Evolutionary conservation across 2,329 filamentous ascomycete species (phyloP), one percentile per base, ranked within the genome.

Genomic region (Sporothrix schenckii): DNA sequence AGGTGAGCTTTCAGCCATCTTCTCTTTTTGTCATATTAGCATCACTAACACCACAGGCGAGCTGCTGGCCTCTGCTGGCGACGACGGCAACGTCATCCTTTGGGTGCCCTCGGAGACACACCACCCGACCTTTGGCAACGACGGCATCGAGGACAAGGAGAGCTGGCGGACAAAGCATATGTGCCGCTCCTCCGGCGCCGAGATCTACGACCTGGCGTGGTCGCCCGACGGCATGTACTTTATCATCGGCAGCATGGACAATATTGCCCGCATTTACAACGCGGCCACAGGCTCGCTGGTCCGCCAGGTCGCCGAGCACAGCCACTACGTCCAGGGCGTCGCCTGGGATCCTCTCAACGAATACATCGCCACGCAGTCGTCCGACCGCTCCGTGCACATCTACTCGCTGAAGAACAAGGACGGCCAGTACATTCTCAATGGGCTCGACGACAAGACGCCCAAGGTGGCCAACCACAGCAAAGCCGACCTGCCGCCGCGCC

Each of bases 171-270:
- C 94, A 73, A 98, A 97, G 82, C 93, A 97, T 79, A 98, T 98
- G 95, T 98, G 94, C 80, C 89, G 95, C 73, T 97, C 94, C 60
- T 92, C 92, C 73, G 94, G 94, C 49, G 93, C 94, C 13, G 95
- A 99, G 80, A 98, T 99, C 75, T 99, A 99, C 81, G 95, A 99
- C 80, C 83, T 99, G 70, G 95, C 95, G 66, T 99, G 95, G 96
- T 98, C 95, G 65, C 96, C 96, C n/a, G 95, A 99, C 80, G 93
- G 92, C 52, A 84, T 90, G 52, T 95, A 96, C 82, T 97, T 99
- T 83, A 97, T 99, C 76, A 97, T 96, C 30, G 95, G 95, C 52
- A 98, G 95, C 82, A 98, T 99, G 94, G 95, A 99, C 82, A 99
- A 99, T 79, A 91, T 98, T 78, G 94, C 95, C 71, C 88, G 94